A percentile compares a stretch with the other conserved stretches of the same genome.
Evolutionary conservation across 148 eudicot genomes (phyloP).

Genomic region (Talinum fruticosum): DNA sequence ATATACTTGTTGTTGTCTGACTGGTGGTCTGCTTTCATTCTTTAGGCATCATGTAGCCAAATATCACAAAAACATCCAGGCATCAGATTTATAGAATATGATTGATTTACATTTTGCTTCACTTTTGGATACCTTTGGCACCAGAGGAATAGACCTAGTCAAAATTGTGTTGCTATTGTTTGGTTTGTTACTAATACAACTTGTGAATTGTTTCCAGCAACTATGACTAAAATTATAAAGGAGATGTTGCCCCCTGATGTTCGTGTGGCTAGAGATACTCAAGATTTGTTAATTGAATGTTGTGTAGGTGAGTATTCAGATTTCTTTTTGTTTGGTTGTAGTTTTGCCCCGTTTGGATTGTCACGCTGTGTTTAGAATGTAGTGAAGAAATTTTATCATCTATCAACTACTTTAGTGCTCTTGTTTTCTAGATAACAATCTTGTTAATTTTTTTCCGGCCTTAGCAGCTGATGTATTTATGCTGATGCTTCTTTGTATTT

Average conservation of each 20-base stretch:
- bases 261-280: constrained; percentile 96
- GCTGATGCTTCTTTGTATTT: no score
- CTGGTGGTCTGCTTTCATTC: neutral
- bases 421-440: neutral
- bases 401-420: neutral
- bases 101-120: neutral
- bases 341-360: neutral
- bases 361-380: neutral
- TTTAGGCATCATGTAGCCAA: neutral
- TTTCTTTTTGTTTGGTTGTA: neutral
- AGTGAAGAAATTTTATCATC: neutral
- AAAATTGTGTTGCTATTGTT: neutral
- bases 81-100: neutral
- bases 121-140: neutral
- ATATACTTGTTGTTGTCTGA: neutral
- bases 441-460: neutral
- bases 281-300: constrained; percentile 93
- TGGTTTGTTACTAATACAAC: constrained; percentile 3
- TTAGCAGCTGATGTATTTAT: no score
- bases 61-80: neutral
- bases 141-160: neutral
- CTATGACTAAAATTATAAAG: constrained; percentile 97
- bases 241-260: constrained; percentile 99
- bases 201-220: constrained; percentile 52
- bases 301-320: constrained; percentile 75